Base-by-base conservation (phyloP, 495 filamentous ascomycete species). In the Penicillium crystallinum region DNA sequence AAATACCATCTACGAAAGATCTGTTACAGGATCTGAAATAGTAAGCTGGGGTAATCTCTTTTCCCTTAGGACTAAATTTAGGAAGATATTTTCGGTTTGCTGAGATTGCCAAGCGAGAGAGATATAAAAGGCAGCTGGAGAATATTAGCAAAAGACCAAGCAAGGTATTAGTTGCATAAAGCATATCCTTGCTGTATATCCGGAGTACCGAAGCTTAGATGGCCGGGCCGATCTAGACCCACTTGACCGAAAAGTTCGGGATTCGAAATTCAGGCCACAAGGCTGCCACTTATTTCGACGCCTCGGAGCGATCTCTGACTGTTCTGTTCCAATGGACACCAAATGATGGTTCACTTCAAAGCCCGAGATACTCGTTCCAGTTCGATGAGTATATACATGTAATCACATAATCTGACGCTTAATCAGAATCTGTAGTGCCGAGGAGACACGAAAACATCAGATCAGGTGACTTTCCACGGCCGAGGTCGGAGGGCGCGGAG, bases 401-500 rank as follows among this genome's bases (percentile, higher is more conserved):
- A n/a, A n/a, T n/a, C n/a, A n/a, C n/a, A n/a, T n/a, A n/a, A n/a
- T n/a, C n/a, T n/a, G n/a, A n/a, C n/a, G n/a, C n/a, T n/a, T n/a
- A n/a, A n/a, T n/a, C n/a, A n/a, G n/a, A n/a, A 10, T 23, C 31
- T 27, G 23, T 7, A 11, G 14, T 50, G 37, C 48, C 53, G 46
- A 53, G 40, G 33, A 19, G 22, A 15, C 6, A 43, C 49, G 48
- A 48, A 44, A 56, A 56, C 17, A 6, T 1, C 3, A 53, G 14
- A 15, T 36, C 54, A 57, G 17, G 46, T 57, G 55, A 54, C 33
- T 31, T 27, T 36, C 3, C 12, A 8, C n/a, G 31, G 59, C 62
- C 62, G 62, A 63, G 64, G 66, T 69, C 70, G 70, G 69, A 72
- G 67, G 48, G 43, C 33, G 61, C 55, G 50, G 53, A 63, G 52